Evolutionary conservation across 2,329 filamentous ascomycete genomes (phyloP), one percentile per base, ranked within the genome.

Genomic region (Pseudocercospora macadamiae): DNA sequence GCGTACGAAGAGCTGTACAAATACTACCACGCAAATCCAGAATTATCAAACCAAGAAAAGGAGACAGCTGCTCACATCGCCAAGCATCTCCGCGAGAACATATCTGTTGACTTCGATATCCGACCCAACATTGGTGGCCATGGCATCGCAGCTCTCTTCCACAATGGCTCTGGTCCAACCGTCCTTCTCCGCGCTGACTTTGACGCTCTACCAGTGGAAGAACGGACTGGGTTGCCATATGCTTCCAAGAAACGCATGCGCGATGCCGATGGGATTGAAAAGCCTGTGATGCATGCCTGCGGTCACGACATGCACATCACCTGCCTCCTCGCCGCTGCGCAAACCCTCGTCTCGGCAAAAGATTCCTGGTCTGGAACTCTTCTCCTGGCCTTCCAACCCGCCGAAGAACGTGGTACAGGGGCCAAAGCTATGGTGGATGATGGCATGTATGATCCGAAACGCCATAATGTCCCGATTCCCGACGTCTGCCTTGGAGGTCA

Each of bases 241-340:
- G 80, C 84, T 0, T 86, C 83, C 66, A 80, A 67, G 10, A 75
- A 64, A 60, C 69, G 65, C 8, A 73, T 73, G 28, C 78, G 81
- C 62, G 71, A 73, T 21, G 57, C 70, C 2, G 77, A 82, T 7
- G 83, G 83, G 0, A 69, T 75, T 0, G 74, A 78, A 54, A 80
- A 80, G 53, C 81, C 83, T 0, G 82, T 86, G 0, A 89, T 89
- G 86, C 87, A 89, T 70, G 86, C 86, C 19, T 89, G 86, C 69
- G 87, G 86, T 0, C 86, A 89, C 66, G 86, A 88, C 64, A 83
- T 87, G 75, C 86, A 89, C 68, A 82, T 88, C 23, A 79, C 83
- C 0, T 75, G 76, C 28, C 74, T 89, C 3, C 75, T 89, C 1
- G 86, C 80, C 0, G 81, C 82, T 0, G 79, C 83, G 0, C 76